Percentiles rank a stretch among this genome's conserved stretches.
Evolutionary conservation across 805 yeast species (phyloP).

Genomic region (Saitoella complicata): DNA sequence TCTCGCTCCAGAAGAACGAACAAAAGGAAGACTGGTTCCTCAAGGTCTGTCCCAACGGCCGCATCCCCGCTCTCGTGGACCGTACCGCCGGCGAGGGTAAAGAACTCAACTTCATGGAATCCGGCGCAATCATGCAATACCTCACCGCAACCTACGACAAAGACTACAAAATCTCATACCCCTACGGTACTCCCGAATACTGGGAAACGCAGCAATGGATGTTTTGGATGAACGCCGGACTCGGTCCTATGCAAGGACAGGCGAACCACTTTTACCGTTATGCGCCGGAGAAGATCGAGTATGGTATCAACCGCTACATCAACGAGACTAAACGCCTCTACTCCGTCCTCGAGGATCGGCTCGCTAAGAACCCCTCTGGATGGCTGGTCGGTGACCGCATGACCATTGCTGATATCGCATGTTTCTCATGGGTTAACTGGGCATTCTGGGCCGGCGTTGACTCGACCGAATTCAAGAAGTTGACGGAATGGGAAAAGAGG

Average conservation of each 20-base stretch:
- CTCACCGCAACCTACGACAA: constrained; percentile 45
- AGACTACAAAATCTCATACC: constrained; percentile 28
- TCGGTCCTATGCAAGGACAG: constrained; percentile 38
- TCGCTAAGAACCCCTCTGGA: constrained; percentile 24
- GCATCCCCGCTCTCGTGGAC: constrained; percentile 39
- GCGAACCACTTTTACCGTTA: constrained; percentile 30
- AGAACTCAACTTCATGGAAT: constrained; percentile 33
- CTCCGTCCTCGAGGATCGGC: constrained; percentile 37
- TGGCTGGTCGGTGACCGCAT: constrained; percentile 44
- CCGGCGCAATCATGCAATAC: constrained; percentile 46
- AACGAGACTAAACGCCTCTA: constrained; percentile 38
- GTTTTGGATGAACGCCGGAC: constrained; percentile 10
- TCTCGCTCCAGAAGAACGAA: constrained; percentile 28
- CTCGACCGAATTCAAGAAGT: neutral
- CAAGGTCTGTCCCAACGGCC: constrained; percentile 43
- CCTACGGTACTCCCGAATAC: constrained; percentile 26
- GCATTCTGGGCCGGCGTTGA: no score
- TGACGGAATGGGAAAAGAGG: constrained; percentile 76
- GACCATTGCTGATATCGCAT: constrained; percentile 31
- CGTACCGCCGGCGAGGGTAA: constrained; percentile 24
- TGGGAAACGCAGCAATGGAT: constrained; percentile 20
- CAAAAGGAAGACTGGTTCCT: constrained; percentile 46
- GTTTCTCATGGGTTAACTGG: constrained; percentile 4
- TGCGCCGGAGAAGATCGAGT: constrained; percentile 37
- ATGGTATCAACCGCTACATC: constrained; percentile 35